Evolutionary conservation across 306 rosid genomes (phyloP), one percentile per base, ranked within the genome.

Genomic region (Glycine soja): DNA sequence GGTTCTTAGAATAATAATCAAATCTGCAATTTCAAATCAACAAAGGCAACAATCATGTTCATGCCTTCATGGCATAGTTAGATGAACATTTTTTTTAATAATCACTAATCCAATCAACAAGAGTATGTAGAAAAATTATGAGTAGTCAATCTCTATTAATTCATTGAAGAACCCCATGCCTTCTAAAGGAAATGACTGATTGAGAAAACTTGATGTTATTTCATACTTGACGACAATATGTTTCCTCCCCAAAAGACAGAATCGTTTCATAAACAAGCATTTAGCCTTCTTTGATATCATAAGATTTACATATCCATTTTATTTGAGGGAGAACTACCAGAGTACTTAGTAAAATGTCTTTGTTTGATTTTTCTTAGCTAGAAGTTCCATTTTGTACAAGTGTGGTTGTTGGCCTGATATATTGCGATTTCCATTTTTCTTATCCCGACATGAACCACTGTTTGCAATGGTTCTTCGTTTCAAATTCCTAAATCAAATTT

Each of bases 21-120:
- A 52, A 18, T 80, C 64, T 52, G 71, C 80, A 61, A 66, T 64
- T 80, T 45, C 75, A 75, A 62, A 80, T 62, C 70, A 50, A 30
- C 10, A 53, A 79, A 18, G 13, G 42, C 45, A 61, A 9, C 36
- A 12, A 46, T 5, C 71, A 36, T 50, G n/a, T 16, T 5, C 71
- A 24, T 24, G 30, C 30, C 30, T 24, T 24, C 30, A 36, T 50
- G n/a, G 34, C n/a, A 42, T 67, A 19, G 52, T 15, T 48, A 69
- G 57, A 83, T 54, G 5, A 72, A 36, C 10, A 50, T 10, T 19
- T n/a, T 10, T 38, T 66, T 56, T 7, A 38, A 19, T 46, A 64
- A 78, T 83, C 50, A 58, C 56, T 9, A 56, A 24, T 45, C 13
- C 47, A 59, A 11, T 56, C 51, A 5, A 2, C 61, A 72, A 32